phyloP scores from a whole-genome alignment of 495 filamentous ascomycete genomes.

The Xylaria venustula region DNA sequence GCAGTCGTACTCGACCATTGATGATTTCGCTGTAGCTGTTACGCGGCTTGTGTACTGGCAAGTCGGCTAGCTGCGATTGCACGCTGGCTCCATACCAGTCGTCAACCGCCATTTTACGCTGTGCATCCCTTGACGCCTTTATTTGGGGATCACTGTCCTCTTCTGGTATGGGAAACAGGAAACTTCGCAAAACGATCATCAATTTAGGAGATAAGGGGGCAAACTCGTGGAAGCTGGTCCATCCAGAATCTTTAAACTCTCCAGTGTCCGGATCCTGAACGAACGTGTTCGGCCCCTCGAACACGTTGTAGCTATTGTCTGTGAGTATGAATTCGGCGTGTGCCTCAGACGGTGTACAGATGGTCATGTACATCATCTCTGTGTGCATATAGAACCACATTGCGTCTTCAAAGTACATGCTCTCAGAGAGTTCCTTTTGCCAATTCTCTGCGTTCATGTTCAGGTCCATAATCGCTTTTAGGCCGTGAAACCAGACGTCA shows the following conservation, averaged over 20 bases:
- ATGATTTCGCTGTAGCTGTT: slow-evolving; percentile 39
- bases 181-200: slow-evolving; percentile 45
- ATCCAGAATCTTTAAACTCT: not conserved
- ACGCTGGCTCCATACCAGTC: slow-evolving; percentile 1
- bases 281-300: slow-evolving; percentile 44
- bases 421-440: slow-evolving; percentile 27
- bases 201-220: slow-evolving; percentile 50
- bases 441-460: slow-evolving; percentile 44
- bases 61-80: slow-evolving; percentile 30
- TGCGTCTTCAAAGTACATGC: slow-evolving; percentile 44
- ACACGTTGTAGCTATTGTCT: slow-evolving; percentile 44
- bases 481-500: slow-evolving; percentile 53
- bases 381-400: slow-evolving; percentile 40
- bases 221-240: slow-evolving; percentile 39
- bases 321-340: slow-evolving; percentile 52
- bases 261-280: slow-evolving; percentile 23
- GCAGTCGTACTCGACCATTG: slow-evolving; percentile 18
- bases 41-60: slow-evolving; percentile 38
- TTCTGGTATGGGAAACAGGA: slow-evolving; percentile 25
- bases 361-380: slow-evolving; percentile 40
- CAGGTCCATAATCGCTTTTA: slow-evolving; percentile 48
- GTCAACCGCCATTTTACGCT: slow-evolving; percentile 2
- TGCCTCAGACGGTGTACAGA: slow-evolving; percentile 39
- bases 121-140: slow-evolving; percentile 7
- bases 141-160: slow-evolving; percentile 12